These are phyloP conservation scores for Lactifluus piperatus DNA, from an alignment of 768 basidiomycete genomes.

Conservation along the genomic window DNA sequence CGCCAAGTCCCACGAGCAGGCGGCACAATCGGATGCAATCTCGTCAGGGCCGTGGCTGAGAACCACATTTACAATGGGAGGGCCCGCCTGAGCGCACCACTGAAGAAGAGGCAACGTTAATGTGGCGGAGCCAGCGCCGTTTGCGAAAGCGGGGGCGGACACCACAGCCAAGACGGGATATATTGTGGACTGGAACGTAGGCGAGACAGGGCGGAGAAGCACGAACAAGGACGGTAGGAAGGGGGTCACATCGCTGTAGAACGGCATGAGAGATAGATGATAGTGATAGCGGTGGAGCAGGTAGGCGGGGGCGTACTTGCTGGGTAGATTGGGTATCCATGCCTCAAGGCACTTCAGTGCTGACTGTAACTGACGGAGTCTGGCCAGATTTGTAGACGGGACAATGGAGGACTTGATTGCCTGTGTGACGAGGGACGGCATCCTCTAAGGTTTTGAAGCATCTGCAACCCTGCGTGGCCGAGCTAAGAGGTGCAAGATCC, in stretches of 20 bases:
- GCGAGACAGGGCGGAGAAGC: constrained; percentile 28
- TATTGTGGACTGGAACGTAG: constrained; percentile 34
- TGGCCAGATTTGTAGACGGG: constrained; percentile 27
- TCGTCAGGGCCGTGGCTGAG: constrained; percentile 37
- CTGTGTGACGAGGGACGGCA: constrained; percentile 59
- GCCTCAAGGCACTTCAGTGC: constrained; percentile 75
- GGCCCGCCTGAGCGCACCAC: constrained; percentile 59
- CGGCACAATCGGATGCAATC: constrained; percentile 65
- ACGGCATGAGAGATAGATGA: neutral
- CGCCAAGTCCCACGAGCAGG: constrained; percentile 71
- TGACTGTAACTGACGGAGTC: constrained; percentile 46
- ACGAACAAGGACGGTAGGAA: constrained; percentile 58
- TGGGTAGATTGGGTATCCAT: constrained; percentile 67
- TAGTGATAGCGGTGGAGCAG: neutral
- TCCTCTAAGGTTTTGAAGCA: constrained; percentile 58
- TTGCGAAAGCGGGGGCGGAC: constrained; percentile 60
- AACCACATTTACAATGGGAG: constrained; percentile 31
- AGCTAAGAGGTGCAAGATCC: constrained; percentile 6
- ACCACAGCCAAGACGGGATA: constrained; percentile 56
- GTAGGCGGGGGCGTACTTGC: constrained; percentile 40
- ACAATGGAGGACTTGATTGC: constrained; percentile 54
- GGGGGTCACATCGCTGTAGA: constrained; percentile 54
- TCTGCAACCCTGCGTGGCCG: constrained; percentile 41
- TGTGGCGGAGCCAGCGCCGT: constrained; percentile 57
- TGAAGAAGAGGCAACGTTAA: constrained; percentile 82